Evolutionary conservation across 495 filamentous ascomycete genomes (phyloP).

Genomic region (Podospora appendiculata): DNA sequence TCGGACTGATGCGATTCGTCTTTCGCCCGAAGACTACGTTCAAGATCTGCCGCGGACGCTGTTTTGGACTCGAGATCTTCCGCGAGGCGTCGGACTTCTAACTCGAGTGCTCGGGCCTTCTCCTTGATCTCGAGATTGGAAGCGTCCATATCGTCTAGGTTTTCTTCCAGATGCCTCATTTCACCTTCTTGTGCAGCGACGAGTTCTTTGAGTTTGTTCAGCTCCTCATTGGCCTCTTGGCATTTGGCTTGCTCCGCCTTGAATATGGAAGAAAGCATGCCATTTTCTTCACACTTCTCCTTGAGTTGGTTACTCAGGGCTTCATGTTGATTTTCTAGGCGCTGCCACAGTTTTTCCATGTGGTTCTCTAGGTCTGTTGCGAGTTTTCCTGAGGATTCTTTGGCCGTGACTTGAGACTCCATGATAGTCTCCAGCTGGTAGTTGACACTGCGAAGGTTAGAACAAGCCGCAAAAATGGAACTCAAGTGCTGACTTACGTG

Average conservation of each 20-base stretch:
- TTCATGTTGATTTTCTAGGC: slow-evolving; percentile 11
- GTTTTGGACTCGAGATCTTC: slow-evolving; percentile 7
- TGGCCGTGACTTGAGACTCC: background rate
- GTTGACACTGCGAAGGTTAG: slow-evolving; percentile 3
- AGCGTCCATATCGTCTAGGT: slow-evolving; percentile 4
- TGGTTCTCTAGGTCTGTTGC: slow-evolving; percentile 8
- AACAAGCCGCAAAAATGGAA: background rate
- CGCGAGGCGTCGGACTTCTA: slow-evolving; percentile 2
- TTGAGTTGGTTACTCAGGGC: slow-evolving; percentile 9
- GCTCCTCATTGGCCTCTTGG: slow-evolving; percentile 1
- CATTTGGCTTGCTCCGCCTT: slow-evolving; percentile 11
- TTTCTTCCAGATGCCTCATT: slow-evolving; percentile 12
- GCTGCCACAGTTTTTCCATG: slow-evolving; percentile 7
- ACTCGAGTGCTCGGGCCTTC: background rate
- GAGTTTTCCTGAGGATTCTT: background rate
- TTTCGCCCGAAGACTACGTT: slow-evolving; percentile 6
- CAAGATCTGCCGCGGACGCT: slow-evolving; percentile 5
- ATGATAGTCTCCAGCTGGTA: slow-evolving; percentile 10
- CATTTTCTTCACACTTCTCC: slow-evolving; percentile 11
- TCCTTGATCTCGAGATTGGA: background rate
- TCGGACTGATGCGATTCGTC: slow-evolving; percentile 5
- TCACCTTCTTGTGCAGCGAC: slow-evolving; percentile 2
- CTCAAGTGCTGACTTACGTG: background rate
- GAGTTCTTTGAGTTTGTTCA: slow-evolving; percentile 2
- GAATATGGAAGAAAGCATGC: slow-evolving; percentile 8